Conservation (phyloP, 208 protist species). For the Porcisia hertigi region DNA sequence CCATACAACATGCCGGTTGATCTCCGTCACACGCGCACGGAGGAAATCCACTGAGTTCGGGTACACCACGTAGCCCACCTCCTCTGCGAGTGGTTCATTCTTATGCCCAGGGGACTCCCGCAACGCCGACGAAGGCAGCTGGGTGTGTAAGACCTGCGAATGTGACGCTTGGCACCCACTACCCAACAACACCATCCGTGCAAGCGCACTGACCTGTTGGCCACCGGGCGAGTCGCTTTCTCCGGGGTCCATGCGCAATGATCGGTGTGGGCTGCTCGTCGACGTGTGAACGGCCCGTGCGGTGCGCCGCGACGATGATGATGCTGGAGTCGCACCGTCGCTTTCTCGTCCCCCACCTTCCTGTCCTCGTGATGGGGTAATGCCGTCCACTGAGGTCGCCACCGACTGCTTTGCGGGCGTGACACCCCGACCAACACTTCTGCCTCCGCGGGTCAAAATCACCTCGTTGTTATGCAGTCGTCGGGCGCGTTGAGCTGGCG, state of each 20-base stretch:
- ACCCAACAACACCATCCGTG: not conserved
- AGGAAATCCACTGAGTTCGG: conserved; percentile 29
- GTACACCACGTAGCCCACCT: conserved; percentile 29
- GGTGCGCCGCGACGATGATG: not conserved
- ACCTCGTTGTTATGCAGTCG: not conserved
- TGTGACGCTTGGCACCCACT: not conserved
- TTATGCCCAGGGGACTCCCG: not conserved
- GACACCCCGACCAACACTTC: not conserved
- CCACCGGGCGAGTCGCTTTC: not conserved
- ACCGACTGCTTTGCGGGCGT: conserved; percentile 1
- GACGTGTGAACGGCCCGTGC: not conserved
- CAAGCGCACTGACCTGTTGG: not conserved
- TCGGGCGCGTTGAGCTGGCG: not conserved
- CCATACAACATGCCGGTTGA: conserved; percentile 55
- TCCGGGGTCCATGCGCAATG: not conserved
- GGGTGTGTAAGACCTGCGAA: conserved; percentile 16
- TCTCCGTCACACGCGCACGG: conserved; percentile 34
- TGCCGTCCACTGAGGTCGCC: conserved; percentile 10
- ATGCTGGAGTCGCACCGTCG: not conserved
- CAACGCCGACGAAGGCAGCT: conserved; percentile 10
- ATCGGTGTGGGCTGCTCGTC: not conserved
- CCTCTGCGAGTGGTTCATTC: not conserved
- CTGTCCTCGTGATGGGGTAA: conserved; percentile 6
- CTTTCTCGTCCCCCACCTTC: not conserved
- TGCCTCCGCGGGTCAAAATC: not conserved